Evolutionary conservation across 2,329 filamentous ascomycete genomes (phyloP).

Genomic region (Fusarium xyrophilum): DNA sequence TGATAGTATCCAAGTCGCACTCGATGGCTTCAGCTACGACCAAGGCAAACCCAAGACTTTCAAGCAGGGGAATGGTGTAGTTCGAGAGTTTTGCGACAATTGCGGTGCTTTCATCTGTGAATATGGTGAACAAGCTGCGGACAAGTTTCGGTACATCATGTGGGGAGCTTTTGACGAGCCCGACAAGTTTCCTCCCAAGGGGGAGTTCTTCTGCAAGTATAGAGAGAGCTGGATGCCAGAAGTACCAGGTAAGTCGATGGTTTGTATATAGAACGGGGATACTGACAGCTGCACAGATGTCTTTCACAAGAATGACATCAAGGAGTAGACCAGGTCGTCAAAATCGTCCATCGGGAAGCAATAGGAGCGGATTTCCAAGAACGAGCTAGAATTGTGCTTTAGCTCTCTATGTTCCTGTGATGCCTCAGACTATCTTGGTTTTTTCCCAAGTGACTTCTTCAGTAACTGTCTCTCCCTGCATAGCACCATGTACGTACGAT

Average conservation of each 20-base stretch:
- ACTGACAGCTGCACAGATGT: neutral
- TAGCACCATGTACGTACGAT: neutral
- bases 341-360: too few species aligned
- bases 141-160: constrained; percentile 53
- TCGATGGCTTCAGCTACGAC: constrained; percentile 12
- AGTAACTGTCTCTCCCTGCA: neutral
- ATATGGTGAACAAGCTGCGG: constrained; percentile 50
- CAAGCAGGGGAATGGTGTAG: constrained; percentile 23
- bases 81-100: constrained; percentile 24
- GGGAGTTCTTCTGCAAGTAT: constrained; percentile 61
- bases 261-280: fast-evolving
- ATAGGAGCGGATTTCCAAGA: too few species aligned
- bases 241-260: constrained; percentile 13
- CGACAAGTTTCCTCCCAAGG: constrained; percentile 57
- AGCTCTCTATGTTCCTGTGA: too few species aligned
- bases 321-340: neutral
- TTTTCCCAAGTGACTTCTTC: neutral
- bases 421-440: neutral
- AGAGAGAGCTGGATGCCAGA: constrained; percentile 53
- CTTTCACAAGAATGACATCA: constrained; percentile 23
- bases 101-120: constrained; percentile 31
- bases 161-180: constrained; percentile 59
- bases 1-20: neutral
- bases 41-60: constrained; percentile 14
- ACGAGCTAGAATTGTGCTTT: too few species aligned